Conservation (phyloP, 2,329 filamentous ascomycete genomes). For the Thielaviopsis punctulata region DNA sequence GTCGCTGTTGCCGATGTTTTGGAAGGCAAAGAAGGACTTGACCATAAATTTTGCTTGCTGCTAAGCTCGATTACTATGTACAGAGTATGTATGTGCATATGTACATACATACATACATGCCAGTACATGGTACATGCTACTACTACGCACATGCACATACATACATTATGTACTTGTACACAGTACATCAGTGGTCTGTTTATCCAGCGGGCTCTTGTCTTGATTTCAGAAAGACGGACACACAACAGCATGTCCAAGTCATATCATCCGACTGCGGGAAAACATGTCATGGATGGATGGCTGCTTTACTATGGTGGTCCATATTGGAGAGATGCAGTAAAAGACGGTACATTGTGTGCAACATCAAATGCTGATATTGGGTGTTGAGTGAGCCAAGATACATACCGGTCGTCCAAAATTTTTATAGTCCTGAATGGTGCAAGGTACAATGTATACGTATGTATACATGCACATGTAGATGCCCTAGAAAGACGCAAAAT, state of each 20-base stretch:
- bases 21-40: neutral
- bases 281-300: neutral
- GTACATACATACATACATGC: too few relatives aligned
- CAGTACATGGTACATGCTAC: too few relatives aligned
- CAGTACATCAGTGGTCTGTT: too few relatives aligned
- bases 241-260: neutral
- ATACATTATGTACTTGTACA: too few relatives aligned
- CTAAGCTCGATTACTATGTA: too few relatives aligned
- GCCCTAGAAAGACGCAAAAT: too few relatives aligned
- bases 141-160: too few relatives aligned
- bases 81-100: too few relatives aligned
- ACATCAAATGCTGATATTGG: neutral
- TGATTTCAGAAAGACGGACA: neutral
- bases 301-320: neutral
- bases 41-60: neutral
- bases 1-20: constrained; percentile 1
- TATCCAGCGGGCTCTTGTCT: too few relatives aligned
- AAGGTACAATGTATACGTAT: too few relatives aligned
- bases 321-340: neutral
- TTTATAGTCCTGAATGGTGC: neutral
- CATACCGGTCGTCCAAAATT: neutral
- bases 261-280: neutral
- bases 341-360: neutral
- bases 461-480: too few relatives aligned
- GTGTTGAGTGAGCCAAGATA: neutral